These are phyloP conservation scores for Puya raimondii DNA, from an alignment of 176 grass and related monocot genomes.

Conservation along the genomic window DNA sequence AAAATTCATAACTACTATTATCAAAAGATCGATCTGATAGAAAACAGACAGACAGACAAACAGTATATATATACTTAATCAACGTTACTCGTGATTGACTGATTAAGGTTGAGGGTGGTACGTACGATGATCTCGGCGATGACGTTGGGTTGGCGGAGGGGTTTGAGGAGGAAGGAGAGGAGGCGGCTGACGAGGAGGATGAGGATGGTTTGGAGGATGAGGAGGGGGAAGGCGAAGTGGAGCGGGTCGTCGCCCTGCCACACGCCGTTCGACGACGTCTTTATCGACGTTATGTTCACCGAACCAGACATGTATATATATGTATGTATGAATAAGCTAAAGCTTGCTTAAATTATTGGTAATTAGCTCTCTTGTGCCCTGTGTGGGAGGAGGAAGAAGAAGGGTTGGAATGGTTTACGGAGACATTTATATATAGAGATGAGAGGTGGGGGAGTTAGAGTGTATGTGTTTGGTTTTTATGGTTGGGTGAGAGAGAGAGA, in stretches of 20 bases:
- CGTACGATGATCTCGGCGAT: conserved; percentile 78
- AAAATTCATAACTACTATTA: background rate
- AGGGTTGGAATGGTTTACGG: no score
- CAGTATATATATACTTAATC: background rate
- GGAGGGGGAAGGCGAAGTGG: conserved; percentile 72
- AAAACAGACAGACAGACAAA: background rate
- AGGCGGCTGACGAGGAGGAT: conserved; percentile 54
- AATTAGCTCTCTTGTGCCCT: no score
- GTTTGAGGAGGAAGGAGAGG: conserved; percentile 59
- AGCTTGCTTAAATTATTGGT: no score
- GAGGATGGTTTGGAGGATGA: conserved; percentile 59
- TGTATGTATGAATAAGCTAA: no score
- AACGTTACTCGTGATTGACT: no score
- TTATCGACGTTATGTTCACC: conserved; percentile 44
- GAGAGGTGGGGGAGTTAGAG: no score
- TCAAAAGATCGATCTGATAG: background rate
- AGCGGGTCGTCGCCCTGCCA: conserved; percentile 89
- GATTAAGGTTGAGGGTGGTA: background rate
- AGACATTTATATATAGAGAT: no score
- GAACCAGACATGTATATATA: background rate
- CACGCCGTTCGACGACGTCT: conserved; percentile 70
- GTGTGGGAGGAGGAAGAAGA: no score
- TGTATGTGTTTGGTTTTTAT: no score
- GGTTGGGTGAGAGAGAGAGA: no score
- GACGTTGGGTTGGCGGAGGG: conserved; percentile 81